phyloP scores from a whole-genome alignment of 495 filamentous ascomycete genomes.

The Pyronema omphalodes region DNA sequence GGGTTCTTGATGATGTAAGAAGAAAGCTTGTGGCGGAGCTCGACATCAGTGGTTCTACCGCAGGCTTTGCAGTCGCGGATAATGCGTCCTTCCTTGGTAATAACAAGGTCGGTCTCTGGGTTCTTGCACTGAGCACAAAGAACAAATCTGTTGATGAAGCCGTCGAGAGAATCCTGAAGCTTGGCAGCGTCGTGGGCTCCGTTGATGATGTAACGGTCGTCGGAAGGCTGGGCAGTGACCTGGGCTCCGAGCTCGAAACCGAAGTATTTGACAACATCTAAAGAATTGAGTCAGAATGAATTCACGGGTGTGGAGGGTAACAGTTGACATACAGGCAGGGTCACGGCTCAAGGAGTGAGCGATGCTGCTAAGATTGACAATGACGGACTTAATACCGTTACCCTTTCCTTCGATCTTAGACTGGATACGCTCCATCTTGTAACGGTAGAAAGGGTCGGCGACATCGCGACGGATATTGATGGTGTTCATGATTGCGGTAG shows the following conservation, averaged over 20 bases:
- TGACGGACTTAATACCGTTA: conserved; percentile 91
- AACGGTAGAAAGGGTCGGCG: conserved; percentile 97
- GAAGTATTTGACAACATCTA: conserved; percentile 96
- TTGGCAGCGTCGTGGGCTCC: conserved; percentile 89
- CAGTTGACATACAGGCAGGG: conserved; percentile 42
- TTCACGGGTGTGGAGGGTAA: neutral
- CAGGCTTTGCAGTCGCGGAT: conserved; percentile 95
- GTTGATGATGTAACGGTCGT: conserved; percentile 99
- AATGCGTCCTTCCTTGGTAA: conserved; percentile 82
- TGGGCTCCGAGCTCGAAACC: conserved; percentile 96
- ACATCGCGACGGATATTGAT: conserved; percentile 98
- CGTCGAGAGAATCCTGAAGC: conserved; percentile 94
- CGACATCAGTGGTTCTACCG: conserved; percentile 76
- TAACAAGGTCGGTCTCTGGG: conserved; percentile 76
- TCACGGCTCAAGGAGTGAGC: conserved; percentile 82
- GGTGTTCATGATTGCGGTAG: conserved; percentile 56
- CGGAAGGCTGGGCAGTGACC: conserved; percentile 88
- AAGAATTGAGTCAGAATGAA: conserved; percentile 7
- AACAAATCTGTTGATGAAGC: conserved; percentile 94
- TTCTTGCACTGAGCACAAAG: conserved; percentile 99
- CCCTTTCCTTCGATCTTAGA: conserved; percentile 99
- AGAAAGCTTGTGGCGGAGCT: conserved; percentile 85
- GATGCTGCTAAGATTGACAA: conserved; percentile 93
- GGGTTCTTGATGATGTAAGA: conserved; percentile 94
- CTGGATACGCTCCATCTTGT: conserved; percentile 98